These are phyloP conservation scores for Scheffersomyces parashehatae DNA, from an alignment of 1,139 yeast species.

Conservation along the genomic window DNA sequence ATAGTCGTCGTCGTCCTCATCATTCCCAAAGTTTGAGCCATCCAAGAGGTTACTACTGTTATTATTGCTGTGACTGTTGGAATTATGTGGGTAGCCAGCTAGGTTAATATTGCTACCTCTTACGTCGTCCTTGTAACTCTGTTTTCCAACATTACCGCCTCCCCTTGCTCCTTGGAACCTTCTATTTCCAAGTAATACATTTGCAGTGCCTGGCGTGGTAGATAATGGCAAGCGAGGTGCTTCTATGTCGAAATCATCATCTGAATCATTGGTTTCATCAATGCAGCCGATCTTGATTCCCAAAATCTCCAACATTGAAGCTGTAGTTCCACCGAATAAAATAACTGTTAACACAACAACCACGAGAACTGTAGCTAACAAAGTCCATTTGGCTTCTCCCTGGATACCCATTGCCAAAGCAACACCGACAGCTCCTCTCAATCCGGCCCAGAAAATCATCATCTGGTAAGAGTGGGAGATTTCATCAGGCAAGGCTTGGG, in stretches of 20 bases:
- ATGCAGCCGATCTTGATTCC: slow-evolving; percentile 91
- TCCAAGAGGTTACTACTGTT: slow-evolving; percentile 3
- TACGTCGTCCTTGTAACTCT: slow-evolving; percentile 13
- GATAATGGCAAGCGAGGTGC: slow-evolving; percentile 53
- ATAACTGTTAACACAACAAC: slow-evolving; percentile 96
- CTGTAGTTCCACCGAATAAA: slow-evolving; percentile 97
- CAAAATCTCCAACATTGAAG: slow-evolving; percentile 93
- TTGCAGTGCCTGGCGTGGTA: slow-evolving; percentile 15
- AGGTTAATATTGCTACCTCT: slow-evolving; percentile 1
- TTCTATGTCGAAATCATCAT: slow-evolving; percentile 94
- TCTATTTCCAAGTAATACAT: slow-evolving; percentile 33
- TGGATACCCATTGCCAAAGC: slow-evolving; percentile 97
- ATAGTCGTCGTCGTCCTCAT: slow-evolving; percentile 37
- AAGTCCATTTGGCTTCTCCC: slow-evolving; percentile 88
- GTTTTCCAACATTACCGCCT: slow-evolving; percentile 6
- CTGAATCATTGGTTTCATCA: slow-evolving; percentile 72
- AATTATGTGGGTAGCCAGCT: slow-evolving; percentile 5
- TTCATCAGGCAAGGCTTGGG: slow-evolving; percentile 69
- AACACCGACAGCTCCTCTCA: slow-evolving; percentile 98
- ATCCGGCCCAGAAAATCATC: slow-evolving; percentile 99
- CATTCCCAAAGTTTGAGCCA: slow-evolving; percentile 10
- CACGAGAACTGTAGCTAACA: slow-evolving; percentile 91
- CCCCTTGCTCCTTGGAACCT: slow-evolving; percentile 20
- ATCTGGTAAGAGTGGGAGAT: slow-evolving; percentile 94
- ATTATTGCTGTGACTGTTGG: slow-evolving; percentile 3